Conservation (phyloP, 768 basidiomycete genomes). For the Collybia nuda region DNA sequence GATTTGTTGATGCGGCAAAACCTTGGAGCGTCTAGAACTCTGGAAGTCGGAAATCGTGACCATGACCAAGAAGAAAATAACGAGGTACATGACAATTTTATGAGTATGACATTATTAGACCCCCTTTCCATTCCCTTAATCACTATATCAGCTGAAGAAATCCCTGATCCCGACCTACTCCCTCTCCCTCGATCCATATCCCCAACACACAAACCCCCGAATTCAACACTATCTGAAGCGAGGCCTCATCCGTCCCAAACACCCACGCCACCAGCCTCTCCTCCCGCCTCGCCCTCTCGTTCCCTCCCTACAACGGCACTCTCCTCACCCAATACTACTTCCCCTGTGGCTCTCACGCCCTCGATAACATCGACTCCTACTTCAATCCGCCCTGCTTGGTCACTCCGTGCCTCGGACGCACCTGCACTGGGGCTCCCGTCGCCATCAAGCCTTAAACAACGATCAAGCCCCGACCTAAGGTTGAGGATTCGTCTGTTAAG, state of each 20-base stretch:
- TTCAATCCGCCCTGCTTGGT: constrained; percentile 34
- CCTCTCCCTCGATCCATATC: constrained; percentile 9
- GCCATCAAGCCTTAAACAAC: not conserved
- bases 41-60: constrained; percentile 5
- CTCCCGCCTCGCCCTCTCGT: constrained; percentile 15
- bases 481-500: constrained; percentile 1
- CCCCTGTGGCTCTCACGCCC: not conserved
- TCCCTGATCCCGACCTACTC: constrained; percentile 42
- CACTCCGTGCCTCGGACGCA: constrained; percentile 40
- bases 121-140: not conserved
- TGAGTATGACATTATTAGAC: not conserved
- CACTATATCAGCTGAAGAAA: constrained; percentile 13
- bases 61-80: constrained; percentile 6
- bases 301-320: not conserved
- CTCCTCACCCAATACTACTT: not conserved
- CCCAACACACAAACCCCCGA: constrained; percentile 16
- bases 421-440: constrained; percentile 36
- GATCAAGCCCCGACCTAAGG: not conserved
- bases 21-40: not conserved
- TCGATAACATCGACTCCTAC: not conserved
- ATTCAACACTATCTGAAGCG: constrained; percentile 8
- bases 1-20: not conserved
- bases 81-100: constrained; percentile 4
- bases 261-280: constrained; percentile 46
- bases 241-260: constrained; percentile 23